Percentiles rank a stretch among this genome's conserved stretches.
Evolutionary conservation across 176 grass and related monocot genomes (phyloP).

Genomic region (Phoenix dactylifera): DNA sequence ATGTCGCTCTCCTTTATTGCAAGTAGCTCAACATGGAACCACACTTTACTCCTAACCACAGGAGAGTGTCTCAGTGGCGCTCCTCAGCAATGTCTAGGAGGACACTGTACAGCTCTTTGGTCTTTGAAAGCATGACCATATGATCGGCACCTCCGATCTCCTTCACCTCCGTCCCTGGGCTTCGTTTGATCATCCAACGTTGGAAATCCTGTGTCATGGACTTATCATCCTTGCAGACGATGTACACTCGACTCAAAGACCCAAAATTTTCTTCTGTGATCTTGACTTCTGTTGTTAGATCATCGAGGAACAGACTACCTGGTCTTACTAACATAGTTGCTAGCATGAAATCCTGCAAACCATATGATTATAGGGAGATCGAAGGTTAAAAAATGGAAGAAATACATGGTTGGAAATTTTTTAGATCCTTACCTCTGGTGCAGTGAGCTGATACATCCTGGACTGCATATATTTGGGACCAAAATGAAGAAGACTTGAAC

Average conservation of each 20-base stretch:
- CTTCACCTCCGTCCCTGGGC: conserved; percentile 25
- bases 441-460: conserved; percentile 5
- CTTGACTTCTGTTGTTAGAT: conserved; percentile 16
- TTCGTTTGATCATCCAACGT: conserved; percentile 20
- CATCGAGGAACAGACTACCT: conserved; percentile 22
- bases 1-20: neutral
- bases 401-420: neutral
- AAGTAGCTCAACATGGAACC: neutral
- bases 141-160: conserved; percentile 46
- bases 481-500: neutral
- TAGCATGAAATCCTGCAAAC: conserved; percentile 23
- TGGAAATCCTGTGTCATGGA: conserved; percentile 36
- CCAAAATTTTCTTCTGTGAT: conserved; percentile 24
- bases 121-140: conserved; percentile 42
- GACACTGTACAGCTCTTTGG: conserved; percentile 22
- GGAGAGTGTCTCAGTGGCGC: neutral
- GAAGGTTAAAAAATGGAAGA: too few relatives aligned
- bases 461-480: neutral
- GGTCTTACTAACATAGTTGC: conserved; percentile 19
- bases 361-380: neutral
- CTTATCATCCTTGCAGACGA: conserved; percentile 35
- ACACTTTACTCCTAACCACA: neutral
- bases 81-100: conserved; percentile 18
- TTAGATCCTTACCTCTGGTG: neutral
- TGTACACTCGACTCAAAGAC: conserved; percentile 26